Conservation (phyloP, 352 stramenopile genomes). For the Phytophthora sojae region DNA sequence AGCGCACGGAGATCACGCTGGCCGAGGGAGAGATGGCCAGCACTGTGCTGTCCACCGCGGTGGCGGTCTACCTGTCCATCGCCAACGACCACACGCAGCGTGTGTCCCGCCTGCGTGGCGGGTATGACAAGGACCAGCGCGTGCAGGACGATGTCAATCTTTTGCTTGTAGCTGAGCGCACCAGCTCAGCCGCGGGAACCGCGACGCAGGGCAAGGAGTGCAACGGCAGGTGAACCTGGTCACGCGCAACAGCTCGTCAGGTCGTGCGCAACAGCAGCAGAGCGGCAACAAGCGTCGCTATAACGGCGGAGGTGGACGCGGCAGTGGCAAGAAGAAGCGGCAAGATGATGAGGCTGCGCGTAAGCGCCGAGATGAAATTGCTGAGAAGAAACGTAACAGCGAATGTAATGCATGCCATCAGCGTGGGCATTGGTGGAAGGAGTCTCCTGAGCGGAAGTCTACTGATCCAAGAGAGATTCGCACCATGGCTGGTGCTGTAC, state of each 20-base stretch:
- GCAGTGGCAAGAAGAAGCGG: constrained; percentile 4
- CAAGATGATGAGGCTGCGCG: neutral
- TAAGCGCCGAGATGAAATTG: no score
- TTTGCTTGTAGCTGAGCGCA: neutral
- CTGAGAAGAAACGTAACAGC: neutral
- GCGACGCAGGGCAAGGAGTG: neutral
- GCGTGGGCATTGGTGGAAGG: constrained; percentile 6
- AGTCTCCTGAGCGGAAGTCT: neutral
- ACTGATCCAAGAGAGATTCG: neutral
- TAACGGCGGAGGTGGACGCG: no score
- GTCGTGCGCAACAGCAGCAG: no score
- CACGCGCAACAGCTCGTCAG: neutral
- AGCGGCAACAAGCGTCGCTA: no score
- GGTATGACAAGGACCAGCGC: no score
- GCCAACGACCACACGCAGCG: constrained; percentile 14
- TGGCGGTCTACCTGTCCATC: neutral
- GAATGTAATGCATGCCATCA: constrained; percentile 6
- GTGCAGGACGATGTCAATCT: no score
- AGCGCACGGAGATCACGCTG: constrained; percentile 7
- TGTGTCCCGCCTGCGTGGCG: no score
- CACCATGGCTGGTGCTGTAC: constrained; percentile 1
- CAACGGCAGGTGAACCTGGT: neutral
- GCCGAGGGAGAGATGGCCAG: constrained; percentile 10
- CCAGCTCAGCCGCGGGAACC: neutral
- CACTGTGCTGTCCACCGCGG: constrained; percentile 6